Conservation (phyloP, 768 basidiomycete genomes). For the Suillus ampliporus region DNA sequence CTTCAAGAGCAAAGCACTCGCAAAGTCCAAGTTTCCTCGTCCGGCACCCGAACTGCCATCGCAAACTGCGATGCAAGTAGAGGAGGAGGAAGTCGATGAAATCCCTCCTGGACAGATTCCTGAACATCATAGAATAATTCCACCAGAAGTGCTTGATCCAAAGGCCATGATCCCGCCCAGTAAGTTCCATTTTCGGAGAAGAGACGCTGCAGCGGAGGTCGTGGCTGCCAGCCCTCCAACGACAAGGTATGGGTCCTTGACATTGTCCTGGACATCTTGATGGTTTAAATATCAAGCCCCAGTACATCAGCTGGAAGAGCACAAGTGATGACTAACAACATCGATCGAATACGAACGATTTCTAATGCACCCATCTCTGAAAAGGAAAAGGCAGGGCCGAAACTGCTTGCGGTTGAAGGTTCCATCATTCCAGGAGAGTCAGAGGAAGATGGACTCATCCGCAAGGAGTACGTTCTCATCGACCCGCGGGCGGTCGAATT, state of each 20-base stretch:
- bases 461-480: slow-evolving; percentile 92
- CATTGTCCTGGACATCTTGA: neutral
- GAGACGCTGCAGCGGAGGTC: slow-evolving; percentile 26
- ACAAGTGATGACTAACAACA: slow-evolving; percentile 10
- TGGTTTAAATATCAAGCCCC: slow-evolving; percentile 16
- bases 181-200: slow-evolving; percentile 72
- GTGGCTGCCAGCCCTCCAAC: slow-evolving; percentile 15
- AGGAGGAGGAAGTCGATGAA: slow-evolving; percentile 37
- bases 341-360: slow-evolving; percentile 19
- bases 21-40: slow-evolving; percentile 77
- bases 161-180: slow-evolving; percentile 84
- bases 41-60: slow-evolving; percentile 36
- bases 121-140: slow-evolving; percentile 76
- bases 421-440: slow-evolving; percentile 83
- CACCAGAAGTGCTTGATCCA: slow-evolving; percentile 81
- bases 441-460: slow-evolving; percentile 79
- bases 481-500: slow-evolving; percentile 92
- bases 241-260: slow-evolving; percentile 24
- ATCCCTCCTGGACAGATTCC: slow-evolving; percentile 54
- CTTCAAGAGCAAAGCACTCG: slow-evolving; percentile 80
- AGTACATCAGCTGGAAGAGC: slow-evolving; percentile 25
- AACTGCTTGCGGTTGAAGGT: slow-evolving; percentile 54
- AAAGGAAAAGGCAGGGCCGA: slow-evolving; percentile 22
- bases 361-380: slow-evolving; percentile 15
- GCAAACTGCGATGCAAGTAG: slow-evolving; percentile 16